Base-by-base conservation (phyloP, 2,329 filamentous ascomycete species). In the Ploettnerulaceae sp. region DNA sequence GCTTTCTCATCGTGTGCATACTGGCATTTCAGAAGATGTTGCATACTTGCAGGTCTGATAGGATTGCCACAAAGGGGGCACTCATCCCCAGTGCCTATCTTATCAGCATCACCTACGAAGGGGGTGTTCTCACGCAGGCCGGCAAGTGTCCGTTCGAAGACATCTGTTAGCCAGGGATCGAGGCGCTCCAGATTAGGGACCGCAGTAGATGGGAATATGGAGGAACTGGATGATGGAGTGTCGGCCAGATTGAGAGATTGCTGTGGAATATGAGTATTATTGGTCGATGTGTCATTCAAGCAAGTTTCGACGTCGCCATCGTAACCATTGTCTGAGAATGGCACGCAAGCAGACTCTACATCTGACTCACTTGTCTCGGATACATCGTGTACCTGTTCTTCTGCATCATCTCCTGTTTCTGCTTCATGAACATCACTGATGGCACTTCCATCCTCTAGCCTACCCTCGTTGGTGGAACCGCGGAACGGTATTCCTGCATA, bases 1-100 rank as follows among this genome's bases (percentile, higher is more conserved):
- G n/a, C n/a, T n/a, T n/a, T n/a, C 26, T 55, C 54, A 8, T 57
- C 49, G 42, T 53, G 48, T 5, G 52, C 52, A 33, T 48, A 53
- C 35, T 39, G 39, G 29, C 55, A 57, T 21, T 41, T 46, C 14
- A 54, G 25, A 3, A 52, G 32, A 33, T 57, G 50, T 20, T 54
- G 55, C 40, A 52, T 32, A 34, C 32, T 50, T 2, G 43, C 24
- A 32, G 49, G 44, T 21, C 54, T 45, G 17, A 51, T 15, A 4
- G 46, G 37, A 2, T 39, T 41, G 7, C 25, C 37, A 26, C 53
- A 55, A 7, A 51, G n/a, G 7, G 45, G 45, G 34, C 55, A 57
- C 4, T 25, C 29, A 4, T 48, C 32, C 18, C 17, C 33, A 2
- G 33, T 21, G 17, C 45, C 35, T 22, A 31, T 31, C 18, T 50